These are phyloP conservation scores for Tetracladium marchalianum DNA, from an alignment of 495 filamentous ascomycete species.

Conservation along the genomic window DNA sequence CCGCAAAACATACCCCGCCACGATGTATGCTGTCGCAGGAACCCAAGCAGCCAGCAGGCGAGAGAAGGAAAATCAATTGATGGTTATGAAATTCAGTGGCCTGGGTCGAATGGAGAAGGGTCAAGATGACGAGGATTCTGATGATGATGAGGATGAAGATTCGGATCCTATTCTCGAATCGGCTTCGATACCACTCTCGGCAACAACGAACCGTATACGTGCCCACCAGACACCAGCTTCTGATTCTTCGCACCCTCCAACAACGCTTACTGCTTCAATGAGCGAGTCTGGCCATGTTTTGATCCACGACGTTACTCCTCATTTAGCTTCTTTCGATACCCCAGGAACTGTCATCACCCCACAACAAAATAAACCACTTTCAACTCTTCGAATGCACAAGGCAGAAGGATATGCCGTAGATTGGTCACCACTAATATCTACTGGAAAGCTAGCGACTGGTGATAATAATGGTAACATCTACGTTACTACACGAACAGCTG, in stretches of 20 bases:
- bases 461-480: conserved; percentile 88
- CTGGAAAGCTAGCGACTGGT: conserved; percentile 80
- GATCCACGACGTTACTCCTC: conserved; percentile 86
- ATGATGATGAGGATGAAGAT: conserved; percentile 61
- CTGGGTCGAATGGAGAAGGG: conserved; percentile 74
- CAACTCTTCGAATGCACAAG: conserved; percentile 83
- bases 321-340: conserved; percentile 77
- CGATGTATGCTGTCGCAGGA: conserved; percentile 85
- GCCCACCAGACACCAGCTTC: conserved; percentile 62
- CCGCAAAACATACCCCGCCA: conserved; percentile 82
- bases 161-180: conserved; percentile 91
- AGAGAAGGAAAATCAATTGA: conserved; percentile 78
- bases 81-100: conserved; percentile 92
- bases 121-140: conserved; percentile 52
- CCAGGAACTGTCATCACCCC: conserved; percentile 73
- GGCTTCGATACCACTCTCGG: conserved; percentile 71
- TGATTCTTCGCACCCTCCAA: conserved; percentile 58
- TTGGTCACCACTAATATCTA: conserved; percentile 69
- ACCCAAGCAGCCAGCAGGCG: conserved; percentile 75
- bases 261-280: conserved; percentile 83
- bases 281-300: conserved; percentile 77
- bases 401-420: conserved; percentile 90
- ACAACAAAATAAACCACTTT: conserved; percentile 74
- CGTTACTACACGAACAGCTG: conserved; percentile 71
- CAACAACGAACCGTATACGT: conserved; percentile 89